Evolutionary conservation across 108 stramenopile genomes (phyloP).

Genomic region (Schizochytrium sp.): DNA sequence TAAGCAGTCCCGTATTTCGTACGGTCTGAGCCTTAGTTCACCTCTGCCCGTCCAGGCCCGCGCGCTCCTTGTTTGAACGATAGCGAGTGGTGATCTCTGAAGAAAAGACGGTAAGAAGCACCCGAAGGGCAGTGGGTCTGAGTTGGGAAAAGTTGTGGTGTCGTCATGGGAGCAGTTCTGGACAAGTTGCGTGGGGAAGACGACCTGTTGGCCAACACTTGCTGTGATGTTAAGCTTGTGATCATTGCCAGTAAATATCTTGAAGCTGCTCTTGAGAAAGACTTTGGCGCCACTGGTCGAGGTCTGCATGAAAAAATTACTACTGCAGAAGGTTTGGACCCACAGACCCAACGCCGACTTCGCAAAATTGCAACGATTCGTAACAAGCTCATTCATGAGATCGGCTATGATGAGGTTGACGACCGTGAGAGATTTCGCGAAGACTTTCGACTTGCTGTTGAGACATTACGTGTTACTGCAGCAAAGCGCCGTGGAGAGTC

Average conservation of each 20-base stretch:
- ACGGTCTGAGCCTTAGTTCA: no score
- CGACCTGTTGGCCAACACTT: constrained; percentile 9
- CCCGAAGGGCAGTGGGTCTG: no score
- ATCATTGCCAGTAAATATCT: constrained; percentile 53
- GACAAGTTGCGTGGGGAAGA: not conserved
- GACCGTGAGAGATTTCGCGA: constrained; percentile 4
- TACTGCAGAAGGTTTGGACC: not conserved
- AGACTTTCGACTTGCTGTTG: not conserved
- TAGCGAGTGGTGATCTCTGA: no score
- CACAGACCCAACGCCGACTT: not conserved
- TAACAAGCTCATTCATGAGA: constrained; percentile 51
- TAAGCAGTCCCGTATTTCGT: no score
- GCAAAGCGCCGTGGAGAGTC: constrained; percentile 24
- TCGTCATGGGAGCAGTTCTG: not conserved
- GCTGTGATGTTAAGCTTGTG: constrained; percentile 59
- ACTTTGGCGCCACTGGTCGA: constrained; percentile 27
- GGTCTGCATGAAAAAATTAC: not conserved
- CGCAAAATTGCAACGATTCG: constrained; percentile 56
- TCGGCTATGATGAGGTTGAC: constrained; percentile 54
- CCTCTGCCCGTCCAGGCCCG: no score
- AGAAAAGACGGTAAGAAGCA: no score
- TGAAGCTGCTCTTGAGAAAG: constrained; percentile 12
- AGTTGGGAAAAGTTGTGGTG: no score
- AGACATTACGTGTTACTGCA: constrained; percentile 1
- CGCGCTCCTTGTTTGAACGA: no score